phyloP scores from a whole-genome alignment of 139 green algal species.

The Tetradesmus obliquus region DNA sequence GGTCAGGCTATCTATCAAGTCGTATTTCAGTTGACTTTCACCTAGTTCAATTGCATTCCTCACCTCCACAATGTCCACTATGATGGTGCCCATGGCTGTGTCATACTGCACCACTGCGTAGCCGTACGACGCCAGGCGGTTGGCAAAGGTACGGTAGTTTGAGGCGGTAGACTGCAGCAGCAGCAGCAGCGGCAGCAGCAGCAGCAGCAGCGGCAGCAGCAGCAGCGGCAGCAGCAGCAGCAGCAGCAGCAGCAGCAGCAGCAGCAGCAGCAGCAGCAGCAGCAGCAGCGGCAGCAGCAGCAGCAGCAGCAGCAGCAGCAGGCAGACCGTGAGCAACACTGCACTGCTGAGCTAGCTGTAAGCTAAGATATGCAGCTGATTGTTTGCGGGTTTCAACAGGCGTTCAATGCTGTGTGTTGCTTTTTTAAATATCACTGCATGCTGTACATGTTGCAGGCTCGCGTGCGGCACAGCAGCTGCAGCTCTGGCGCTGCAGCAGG shows the following conservation, averaged over 20 bases:
- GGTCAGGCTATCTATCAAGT: no score
- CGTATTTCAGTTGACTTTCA: neutral
- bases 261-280: no score
- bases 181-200: neutral
- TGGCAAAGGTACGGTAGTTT: neutral
- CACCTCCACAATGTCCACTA: constrained; percentile 6
- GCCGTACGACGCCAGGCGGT: constrained; percentile 5
- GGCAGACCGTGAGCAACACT: neutral
- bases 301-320: neutral
- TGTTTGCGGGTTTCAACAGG: no score
- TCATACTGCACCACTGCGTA: constrained; percentile 3
- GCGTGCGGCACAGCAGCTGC: no score
- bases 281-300: neutral
- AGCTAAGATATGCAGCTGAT: no score
- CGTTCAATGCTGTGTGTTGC: no score
- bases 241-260: no score
- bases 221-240: neutral
- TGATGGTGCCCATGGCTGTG: neutral
- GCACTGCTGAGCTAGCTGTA: no score
- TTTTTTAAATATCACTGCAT: no score
- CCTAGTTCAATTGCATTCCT: neutral
- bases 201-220: neutral
- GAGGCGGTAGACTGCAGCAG: neutral
- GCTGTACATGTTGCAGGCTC: no score
- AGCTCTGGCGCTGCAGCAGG: no score